Evolutionary conservation across 306 rosid species (phyloP), one percentile per base, ranked within the genome.

Genomic region (Boehmeria nivea): DNA sequence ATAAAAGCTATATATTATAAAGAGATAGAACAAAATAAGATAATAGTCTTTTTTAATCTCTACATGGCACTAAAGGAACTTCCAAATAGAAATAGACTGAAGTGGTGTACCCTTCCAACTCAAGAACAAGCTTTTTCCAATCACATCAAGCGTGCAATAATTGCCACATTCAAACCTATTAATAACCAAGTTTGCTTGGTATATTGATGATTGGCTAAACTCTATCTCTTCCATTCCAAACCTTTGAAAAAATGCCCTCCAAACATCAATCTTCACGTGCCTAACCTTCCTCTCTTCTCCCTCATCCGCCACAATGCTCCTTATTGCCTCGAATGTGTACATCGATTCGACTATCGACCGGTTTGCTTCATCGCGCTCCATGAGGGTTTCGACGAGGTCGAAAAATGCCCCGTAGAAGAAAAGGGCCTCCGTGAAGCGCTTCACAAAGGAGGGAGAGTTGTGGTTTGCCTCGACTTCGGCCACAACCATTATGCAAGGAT

Each of bases 171-270:
- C n/a, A n/a, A n/a, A n/a, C n/a, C n/a, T n/a, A n/a, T n/a, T n/a
- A 69, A n/a, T 67, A 23, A 75, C 61, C 21, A 81, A 65, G 2
- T 70, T 64, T 12, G 84, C 88, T 68, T 86, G 95, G 62, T 63
- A 78, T 24, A 76, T 21, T 9, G 75, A 71, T 6, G 72, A 64
- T 62, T 17, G 60, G 60, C 95, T 81, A 43, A 83, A 25, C 36
- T 81, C 77, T 64, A 16, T 48, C 59, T 82, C 94, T 64, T 37
- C 73, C 84, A 82, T 61, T 37, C 84, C 86, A 56, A 52, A 79
- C 59, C 84, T 42, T 0, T 46, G 27, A 40, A 85, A 79, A 48
- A 77, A 75, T 0, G 76, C 69, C 51, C 87, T 85, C 89, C 94
- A 85, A 2, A 69, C 89, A 38, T 82, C 87, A 8, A 77, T 59